Evolutionary conservation across 1,139 yeast genomes (phyloP), one percentile per base, ranked within the genome.

Genomic region (Diutina sp.): DNA sequence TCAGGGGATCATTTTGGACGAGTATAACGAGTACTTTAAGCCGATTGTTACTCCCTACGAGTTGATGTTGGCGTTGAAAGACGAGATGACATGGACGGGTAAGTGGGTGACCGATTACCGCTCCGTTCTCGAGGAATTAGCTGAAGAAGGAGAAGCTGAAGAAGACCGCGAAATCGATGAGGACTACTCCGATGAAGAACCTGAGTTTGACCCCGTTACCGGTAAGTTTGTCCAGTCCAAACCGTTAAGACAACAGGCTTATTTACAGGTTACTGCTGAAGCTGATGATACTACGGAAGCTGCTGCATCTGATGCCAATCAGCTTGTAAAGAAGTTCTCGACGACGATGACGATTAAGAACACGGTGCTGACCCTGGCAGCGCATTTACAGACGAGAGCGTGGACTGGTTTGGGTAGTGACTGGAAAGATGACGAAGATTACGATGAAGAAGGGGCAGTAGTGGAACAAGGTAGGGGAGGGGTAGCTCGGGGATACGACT

Each of bases 341-440:
- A 77, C 80, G 28, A 75, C 85, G 1, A 76, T 90, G 6, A 76
- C 85, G 0, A 82, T 91, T 57, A 82, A 83, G 59, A 84, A 84
- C 51, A 90, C 97, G 0, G 87, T 89, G 0, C 90, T 98, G 0
- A 91, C 98, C 0, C 90, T 98, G 0, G 97, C 97, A 0, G 76
- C 78, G 14, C 80, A 79, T 60, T 73, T 93, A 55, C 95, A 90
- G 64, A 74, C 74, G 48, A 78, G 95, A 65, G 73, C 77, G 28
- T 93, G 99, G 99, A 82, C 85, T 0, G 99, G 99, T 0, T 73
- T 93, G 46, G 99, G 99, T 0, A 85, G 95, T 60, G 98, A 91
- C 65, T 89, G 78, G 68, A 62, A 64, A 7, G 62, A 65, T 1
- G 65, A 64, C 18, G 50, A 35, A 46, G 67, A 63, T 6, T 70